phyloP scores from a whole-genome alignment of 768 basidiomycete species.

The Chalciporus piperatus region DNA sequence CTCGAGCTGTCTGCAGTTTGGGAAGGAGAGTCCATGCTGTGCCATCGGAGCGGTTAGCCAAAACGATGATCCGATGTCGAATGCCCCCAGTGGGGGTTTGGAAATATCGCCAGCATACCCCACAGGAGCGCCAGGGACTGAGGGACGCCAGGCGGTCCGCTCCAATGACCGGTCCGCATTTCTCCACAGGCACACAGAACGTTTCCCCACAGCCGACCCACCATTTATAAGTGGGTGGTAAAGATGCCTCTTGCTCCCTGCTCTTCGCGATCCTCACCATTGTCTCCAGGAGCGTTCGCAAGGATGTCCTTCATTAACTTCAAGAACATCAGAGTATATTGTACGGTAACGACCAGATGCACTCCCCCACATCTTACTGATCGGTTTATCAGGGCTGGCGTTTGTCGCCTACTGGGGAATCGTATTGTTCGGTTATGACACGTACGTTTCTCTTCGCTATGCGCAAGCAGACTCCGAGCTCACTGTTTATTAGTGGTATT shows the following conservation, averaged over 20 bases:
- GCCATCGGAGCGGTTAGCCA: too few relatives aligned
- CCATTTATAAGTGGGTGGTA: not conserved
- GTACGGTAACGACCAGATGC: conserved; percentile 33
- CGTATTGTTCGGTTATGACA: conserved; percentile 80
- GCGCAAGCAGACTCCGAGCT: not conserved
- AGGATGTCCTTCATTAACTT: conserved; percentile 12
- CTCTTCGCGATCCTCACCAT: not conserved
- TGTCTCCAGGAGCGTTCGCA: not conserved
- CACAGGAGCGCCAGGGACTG: too few relatives aligned
- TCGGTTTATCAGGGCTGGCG: conserved; percentile 52
- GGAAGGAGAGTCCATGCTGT: too few relatives aligned
- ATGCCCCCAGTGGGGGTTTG: too few relatives aligned
- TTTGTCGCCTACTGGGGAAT: conserved; percentile 78
- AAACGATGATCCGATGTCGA: too few relatives aligned
- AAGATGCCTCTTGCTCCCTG: not conserved
- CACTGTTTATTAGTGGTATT: conserved; percentile 45
- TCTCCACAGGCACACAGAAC: not conserved
- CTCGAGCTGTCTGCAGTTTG: too few relatives aligned
- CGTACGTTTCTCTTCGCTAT: conserved; percentile 38
- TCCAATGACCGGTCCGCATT: not conserved
- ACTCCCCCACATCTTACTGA: not conserved
- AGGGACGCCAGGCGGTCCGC: too few relatives aligned
- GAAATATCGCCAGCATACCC: too few relatives aligned
- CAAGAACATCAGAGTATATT: conserved; percentile 66
- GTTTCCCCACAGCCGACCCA: not conserved